Evolutionary conservation across 1,284 basidiomycete species (phyloP).

Genomic region (Fomitiporia mediterranea): DNA sequence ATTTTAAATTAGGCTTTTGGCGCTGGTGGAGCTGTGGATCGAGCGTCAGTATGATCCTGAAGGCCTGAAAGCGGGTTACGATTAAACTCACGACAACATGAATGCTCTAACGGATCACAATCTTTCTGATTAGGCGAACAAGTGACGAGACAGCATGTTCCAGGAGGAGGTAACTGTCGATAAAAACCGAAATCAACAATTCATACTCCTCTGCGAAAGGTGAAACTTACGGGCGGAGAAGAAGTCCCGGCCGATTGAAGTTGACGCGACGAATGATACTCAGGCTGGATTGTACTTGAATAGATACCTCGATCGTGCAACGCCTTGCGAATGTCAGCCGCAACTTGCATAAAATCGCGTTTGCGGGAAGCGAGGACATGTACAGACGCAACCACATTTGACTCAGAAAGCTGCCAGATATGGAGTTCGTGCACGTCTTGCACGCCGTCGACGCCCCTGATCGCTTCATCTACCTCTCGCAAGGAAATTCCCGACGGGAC

Average conservation of each 20-base stretch:
- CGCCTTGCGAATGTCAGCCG: constrained; percentile 75
- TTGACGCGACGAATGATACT: constrained; percentile 49
- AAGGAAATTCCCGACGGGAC: constrained; percentile 89
- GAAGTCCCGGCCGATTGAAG: constrained; percentile 40
- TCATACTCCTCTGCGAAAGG: no score
- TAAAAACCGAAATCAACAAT: no score
- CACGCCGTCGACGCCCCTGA: constrained; percentile 82
- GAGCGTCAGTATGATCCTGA: no score
- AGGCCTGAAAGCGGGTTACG: not conserved
- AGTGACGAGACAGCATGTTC: constrained; percentile 35
- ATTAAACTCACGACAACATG: constrained; percentile 69
- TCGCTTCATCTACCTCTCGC: constrained; percentile 78
- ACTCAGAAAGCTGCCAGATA: constrained; percentile 91
- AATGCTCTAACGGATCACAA: constrained; percentile 65
- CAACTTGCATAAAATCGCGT: constrained; percentile 89
- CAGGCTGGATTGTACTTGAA: constrained; percentile 86
- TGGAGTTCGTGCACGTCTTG: constrained; percentile 93
- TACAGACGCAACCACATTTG: constrained; percentile 91
- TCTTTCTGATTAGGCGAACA: constrained; percentile 55
- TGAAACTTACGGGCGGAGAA: no score
- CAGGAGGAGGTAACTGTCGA: no score
- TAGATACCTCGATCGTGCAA: constrained; percentile 94
- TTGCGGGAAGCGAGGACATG: constrained; percentile 84
- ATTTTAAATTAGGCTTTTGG: constrained; percentile 36
- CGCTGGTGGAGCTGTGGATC: constrained; percentile 42